Percentiles rank a stretch among this genome's conserved stretches.
phyloP scores from a whole-genome alignment of 1,284 basidiomycete species.

The Sporisorium reilianum region DNA sequence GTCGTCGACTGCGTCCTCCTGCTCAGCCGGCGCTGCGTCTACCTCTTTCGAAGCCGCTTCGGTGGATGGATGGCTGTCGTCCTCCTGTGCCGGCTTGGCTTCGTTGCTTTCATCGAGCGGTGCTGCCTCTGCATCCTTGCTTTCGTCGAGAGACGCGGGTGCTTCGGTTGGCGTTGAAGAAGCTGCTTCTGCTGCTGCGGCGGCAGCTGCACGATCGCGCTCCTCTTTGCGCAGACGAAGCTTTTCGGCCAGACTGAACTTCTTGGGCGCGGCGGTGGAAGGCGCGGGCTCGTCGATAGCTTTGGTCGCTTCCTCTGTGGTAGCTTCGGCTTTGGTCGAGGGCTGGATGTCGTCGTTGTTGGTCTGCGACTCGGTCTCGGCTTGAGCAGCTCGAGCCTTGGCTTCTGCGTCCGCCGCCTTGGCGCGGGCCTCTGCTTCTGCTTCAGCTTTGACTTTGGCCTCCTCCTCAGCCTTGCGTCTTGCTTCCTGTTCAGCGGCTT shows the following conservation, averaged over 20 bases:
- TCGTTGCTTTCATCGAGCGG: background rate
- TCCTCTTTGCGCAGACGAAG: slow-evolving; percentile 45
- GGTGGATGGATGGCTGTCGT: background rate
- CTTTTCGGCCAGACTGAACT: slow-evolving; percentile 48
- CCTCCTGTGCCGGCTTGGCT: background rate
- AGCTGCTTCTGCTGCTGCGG: slow-evolving; percentile 11
- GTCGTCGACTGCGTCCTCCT: slow-evolving; percentile 12
- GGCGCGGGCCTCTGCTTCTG: slow-evolving; percentile 9
- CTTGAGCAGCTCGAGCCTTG: slow-evolving; percentile 7
- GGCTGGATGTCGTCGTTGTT: background rate
- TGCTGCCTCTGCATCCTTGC: background rate
- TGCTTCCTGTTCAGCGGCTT: slow-evolving; percentile 10
- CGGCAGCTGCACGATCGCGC: slow-evolving; percentile 37
- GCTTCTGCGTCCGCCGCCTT: slow-evolving; percentile 9
- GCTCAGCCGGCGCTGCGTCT: background rate
- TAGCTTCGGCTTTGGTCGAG: background rate
- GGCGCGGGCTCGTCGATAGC: background rate
- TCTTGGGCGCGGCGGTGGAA: slow-evolving; percentile 19
- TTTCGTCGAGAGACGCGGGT: background rate
- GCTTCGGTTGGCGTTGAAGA: background rate
- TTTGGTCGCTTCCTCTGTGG: background rate
- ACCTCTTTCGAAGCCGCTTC: background rate
- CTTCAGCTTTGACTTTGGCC: slow-evolving; percentile 8
- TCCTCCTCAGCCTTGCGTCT: background rate
- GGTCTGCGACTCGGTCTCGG: background rate